Conservation (phyloP, 352 stramenopile genomes). For the Saprolegnia parasitica region DNA sequence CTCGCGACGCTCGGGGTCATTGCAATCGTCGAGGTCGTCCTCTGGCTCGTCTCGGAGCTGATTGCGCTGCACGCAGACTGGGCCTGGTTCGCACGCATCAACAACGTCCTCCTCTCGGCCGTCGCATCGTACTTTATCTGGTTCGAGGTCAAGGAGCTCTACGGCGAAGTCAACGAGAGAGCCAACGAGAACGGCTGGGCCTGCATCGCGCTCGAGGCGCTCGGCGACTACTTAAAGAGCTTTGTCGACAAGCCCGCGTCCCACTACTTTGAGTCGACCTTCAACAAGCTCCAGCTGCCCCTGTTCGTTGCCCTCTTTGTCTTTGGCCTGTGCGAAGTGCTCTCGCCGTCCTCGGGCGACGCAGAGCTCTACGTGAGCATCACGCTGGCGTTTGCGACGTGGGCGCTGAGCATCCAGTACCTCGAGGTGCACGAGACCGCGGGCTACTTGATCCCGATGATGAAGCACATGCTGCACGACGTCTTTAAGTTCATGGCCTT, state of each 20-base stretch:
- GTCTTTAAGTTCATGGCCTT: conserved; percentile 14
- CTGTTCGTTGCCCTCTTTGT: conserved; percentile 4
- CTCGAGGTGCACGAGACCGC: conserved; percentile 11
- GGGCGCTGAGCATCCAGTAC: conserved; percentile 12
- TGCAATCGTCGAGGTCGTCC: neutral
- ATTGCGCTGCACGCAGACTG: neutral
- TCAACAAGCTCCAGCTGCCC: conserved; percentile 23
- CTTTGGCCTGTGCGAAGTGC: neutral
- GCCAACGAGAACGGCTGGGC: neutral
- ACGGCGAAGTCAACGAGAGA: neutral
- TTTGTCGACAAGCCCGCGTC: neutral
- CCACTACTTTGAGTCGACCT: conserved; percentile 21
- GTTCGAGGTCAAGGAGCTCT: neutral
- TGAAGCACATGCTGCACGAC: conserved; percentile 9
- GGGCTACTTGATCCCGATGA: conserved; percentile 24
- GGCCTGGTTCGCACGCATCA: neutral
- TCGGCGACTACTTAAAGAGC: neutral
- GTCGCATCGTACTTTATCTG: conserved; percentile 5
- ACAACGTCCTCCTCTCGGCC: neutral
- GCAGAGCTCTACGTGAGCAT: neutral
- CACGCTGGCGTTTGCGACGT: neutral
- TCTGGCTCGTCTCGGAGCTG: neutral
- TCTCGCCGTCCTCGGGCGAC: neutral
- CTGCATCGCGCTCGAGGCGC: neutral
- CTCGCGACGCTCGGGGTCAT: neutral